A percentile compares a stretch with the other conserved stretches of the same genome.
These are phyloP conservation scores for Neolentinus lepideus DNA, from an alignment of 1,284 basidiomycete species.

Conservation along the genomic window DNA sequence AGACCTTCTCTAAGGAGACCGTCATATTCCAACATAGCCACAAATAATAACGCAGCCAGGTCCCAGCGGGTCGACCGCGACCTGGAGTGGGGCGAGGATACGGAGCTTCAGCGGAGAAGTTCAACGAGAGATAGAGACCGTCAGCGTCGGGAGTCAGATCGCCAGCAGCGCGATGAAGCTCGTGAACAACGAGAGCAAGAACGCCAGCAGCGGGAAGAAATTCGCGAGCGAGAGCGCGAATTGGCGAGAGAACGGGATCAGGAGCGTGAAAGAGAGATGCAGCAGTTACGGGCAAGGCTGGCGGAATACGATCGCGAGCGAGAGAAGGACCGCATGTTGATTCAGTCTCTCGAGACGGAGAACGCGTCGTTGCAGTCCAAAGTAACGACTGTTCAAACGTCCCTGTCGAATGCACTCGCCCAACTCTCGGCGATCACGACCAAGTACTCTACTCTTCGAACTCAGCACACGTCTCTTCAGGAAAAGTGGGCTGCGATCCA, in stretches of 20 bases:
- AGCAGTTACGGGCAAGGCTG: neutral
- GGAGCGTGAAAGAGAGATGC: neutral
- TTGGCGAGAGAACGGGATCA: neutral
- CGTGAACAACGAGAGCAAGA: slow-evolving; percentile 12
- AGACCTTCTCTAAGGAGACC: neutral
- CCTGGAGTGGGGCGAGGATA: neutral
- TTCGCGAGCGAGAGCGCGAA: slow-evolving; percentile 5
- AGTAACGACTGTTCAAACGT: slow-evolving; percentile 13
- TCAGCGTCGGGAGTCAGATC: slow-evolving; percentile 9
- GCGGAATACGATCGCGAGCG: slow-evolving; percentile 1
- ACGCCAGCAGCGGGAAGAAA: neutral
- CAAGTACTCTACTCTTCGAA: neutral
- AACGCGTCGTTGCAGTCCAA: slow-evolving; percentile 18
- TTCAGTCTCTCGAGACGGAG: slow-evolving; percentile 19
- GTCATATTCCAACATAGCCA: neutral
- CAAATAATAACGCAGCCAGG: neutral
- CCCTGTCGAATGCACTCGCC: slow-evolving; percentile 7
- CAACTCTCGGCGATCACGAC: neutral
- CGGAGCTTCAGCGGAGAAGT: neutral
- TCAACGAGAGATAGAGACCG: neutral
- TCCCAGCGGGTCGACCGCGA: neutral
- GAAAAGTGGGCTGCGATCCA: slow-evolving; percentile 8
- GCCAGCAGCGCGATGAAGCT: slow-evolving; percentile 14
- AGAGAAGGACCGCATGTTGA: slow-evolving; percentile 17
- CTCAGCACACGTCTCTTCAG: slow-evolving; percentile 6